Evolutionary conservation across 257 asterid species (phyloP), one percentile per base, ranked within the genome.

Genomic region (Plantago major): DNA sequence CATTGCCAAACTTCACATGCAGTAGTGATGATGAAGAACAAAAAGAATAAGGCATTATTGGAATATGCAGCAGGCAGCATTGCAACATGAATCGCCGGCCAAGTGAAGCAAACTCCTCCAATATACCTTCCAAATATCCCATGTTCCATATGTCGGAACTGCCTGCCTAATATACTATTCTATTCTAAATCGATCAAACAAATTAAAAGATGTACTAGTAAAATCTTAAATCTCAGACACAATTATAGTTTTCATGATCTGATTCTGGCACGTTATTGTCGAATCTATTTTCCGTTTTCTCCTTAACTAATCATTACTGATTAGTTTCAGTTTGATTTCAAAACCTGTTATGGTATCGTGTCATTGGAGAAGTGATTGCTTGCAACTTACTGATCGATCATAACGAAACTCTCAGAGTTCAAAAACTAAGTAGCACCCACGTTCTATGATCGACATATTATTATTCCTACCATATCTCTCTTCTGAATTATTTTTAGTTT

Each of bases 71-170:
- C 40, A 4, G 26, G 40, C 40, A 33, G 40, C 40, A 33, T 4
- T 33, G 26, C 26, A 33, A 33, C 78, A 63, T 58, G 65, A 33
- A 63, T 57, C 65, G 51, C 69, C 79, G 74, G 57, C 82, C 70
- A 77, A 77, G 38, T 30, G 10, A 60, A 22, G 22, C 10, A 59
- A 64, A 18, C 14, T 33, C 43, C 26, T 22, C 26, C 26, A 22
- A 22, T 22, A 22, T 22, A 56, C 48, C 15, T 55, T 54, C 17
- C 55, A 61, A 52, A 38, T 44, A 28, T 33, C 11, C 59, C 53
- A 37, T 44, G 69, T 62, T 64, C 16, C 53, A 44, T 62, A 62
- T 71, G 84, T 75, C 74, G 78, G 70, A 54, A 67, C 42, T 73
- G 67, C 26, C 26, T 22, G 46, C 61, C 66, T 61, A 66, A 46